Percentiles rank a stretch among this genome's conserved stretches.
phyloP scores from a whole-genome alignment of 1,284 basidiomycete genomes.

The Exobasidium rhododendri region DNA sequence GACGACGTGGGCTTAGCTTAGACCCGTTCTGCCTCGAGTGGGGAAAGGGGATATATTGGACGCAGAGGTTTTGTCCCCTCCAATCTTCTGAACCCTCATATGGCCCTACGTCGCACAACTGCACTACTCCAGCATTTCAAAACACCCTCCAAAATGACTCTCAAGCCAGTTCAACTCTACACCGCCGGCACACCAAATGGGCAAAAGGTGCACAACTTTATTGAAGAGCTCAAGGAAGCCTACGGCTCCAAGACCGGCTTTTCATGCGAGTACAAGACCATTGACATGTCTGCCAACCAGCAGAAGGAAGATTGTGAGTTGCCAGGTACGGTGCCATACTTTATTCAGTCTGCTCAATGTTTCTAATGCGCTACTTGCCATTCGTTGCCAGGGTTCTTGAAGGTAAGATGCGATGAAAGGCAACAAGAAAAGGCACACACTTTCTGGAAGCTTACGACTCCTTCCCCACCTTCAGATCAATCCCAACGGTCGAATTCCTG shows the following conservation, averaged over 20 bases:
- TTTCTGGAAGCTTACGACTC: no score
- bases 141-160: neutral
- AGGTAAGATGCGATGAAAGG: slow-evolving; percentile 6
- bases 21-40: no score
- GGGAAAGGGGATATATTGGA: no score
- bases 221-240: slow-evolving; percentile 31
- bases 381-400: slow-evolving; percentile 21
- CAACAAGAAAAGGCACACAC: no score
- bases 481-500: slow-evolving; percentile 49
- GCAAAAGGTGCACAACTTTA: slow-evolving; percentile 17
- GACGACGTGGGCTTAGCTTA: no score
- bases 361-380: neutral
- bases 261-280: slow-evolving; percentile 24
- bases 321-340: no score
- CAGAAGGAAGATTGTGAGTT: slow-evolving; percentile 34
- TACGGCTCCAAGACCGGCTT: slow-evolving; percentile 21
- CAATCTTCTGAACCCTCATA: no score
- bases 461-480: slow-evolving; percentile 29
- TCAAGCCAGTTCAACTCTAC: slow-evolving; percentile 34
- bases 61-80: no score
- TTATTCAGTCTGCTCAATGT: no score
- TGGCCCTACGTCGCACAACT: neutral
- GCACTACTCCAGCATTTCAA: neutral
- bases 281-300: slow-evolving; percentile 19
- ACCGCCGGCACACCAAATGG: slow-evolving; percentile 32